Percentiles rank a stretch among this genome's conserved stretches.
These are phyloP conservation scores for Lactarius indigo DNA, from an alignment of 768 basidiomycete species.

Conservation along the genomic window DNA sequence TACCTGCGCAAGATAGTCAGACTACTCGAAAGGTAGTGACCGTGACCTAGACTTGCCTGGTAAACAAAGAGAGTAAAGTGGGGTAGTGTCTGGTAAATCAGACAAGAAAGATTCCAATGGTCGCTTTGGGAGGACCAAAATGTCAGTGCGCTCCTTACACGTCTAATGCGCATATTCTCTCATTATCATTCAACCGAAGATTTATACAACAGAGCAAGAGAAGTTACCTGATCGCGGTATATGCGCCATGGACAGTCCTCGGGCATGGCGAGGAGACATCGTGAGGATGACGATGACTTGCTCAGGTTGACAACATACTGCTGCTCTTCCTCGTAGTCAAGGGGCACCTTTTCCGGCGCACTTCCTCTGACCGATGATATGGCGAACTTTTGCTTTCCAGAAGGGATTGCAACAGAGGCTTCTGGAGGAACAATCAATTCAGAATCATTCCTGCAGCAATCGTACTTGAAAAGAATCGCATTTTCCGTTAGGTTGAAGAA, in stretches of 20 bases:
- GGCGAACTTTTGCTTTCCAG: conserved; percentile 12
- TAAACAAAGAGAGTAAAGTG: conserved; percentile 71
- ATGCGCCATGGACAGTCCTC: conserved; percentile 55
- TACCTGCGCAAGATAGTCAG: conserved; percentile 38
- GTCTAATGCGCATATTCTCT: conserved; percentile 36
- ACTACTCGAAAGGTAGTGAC: conserved; percentile 11
- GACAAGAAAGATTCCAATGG: conserved; percentile 54
- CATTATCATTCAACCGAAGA: background rate
- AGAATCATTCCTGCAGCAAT: background rate
- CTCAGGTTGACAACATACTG: conserved; percentile 7
- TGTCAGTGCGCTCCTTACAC: conserved; percentile 39
- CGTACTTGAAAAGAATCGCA: conserved; percentile 26
- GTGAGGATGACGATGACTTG: background rate
- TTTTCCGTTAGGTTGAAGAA: conserved; percentile 39
- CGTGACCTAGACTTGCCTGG: conserved; percentile 52
- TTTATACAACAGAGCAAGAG: background rate
- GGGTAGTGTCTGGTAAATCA: conserved; percentile 59
- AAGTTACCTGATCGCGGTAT: conserved; percentile 51
- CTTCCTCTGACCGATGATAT: background rate
- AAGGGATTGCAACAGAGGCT: conserved; percentile 19
- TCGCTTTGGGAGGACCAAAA: conserved; percentile 60
- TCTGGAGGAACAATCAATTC: conserved; percentile 1
- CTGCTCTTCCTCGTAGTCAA: conserved; percentile 5
- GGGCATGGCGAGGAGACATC: conserved; percentile 37
- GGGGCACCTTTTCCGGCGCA: conserved; percentile 26